Base-by-base conservation (phyloP, 805 yeast genomes). In the Pichia manshurica region DNA sequence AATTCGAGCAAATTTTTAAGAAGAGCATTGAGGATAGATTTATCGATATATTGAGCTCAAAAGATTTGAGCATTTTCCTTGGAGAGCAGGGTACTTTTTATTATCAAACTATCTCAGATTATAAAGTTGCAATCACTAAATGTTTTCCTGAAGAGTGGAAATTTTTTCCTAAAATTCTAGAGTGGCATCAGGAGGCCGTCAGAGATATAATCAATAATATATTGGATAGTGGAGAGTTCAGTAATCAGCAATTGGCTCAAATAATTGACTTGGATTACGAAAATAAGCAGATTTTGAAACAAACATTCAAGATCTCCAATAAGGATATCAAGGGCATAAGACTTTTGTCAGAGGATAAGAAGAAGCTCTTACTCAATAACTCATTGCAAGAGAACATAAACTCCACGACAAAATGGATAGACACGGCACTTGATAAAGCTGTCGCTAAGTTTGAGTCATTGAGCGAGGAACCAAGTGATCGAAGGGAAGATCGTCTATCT, bases 401-500 rank as follows among this genome's bases (percentile, higher is more conserved):
- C 20, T 88, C 88, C 63, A 83, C 91, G 73, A 76, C 75, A 15
- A 95, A 88, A 66, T 93, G 98, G 98, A 79, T 87, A 64, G 63
- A 64, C 3, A 86, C 81, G 52, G 73, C 64, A 6, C 42, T 57
- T 15, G 41, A 29, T 2, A 56, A 57, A 6, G 59, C 64, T 5
- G 42, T 78, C 19, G 71, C 69, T 22, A 73, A 81, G 13, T 91
- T 91, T 62, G 66, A 70, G 33, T 70, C 72, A 38, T 79, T 96
- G 61, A 69, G 72, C 15, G 72, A 74, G 7, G 89, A 95, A 7
- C 97, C 97, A 7, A 53, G 60, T n/a, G 65, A 61, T 40, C 50
- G 56, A 8, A 46, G 54, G 7, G 55, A 55, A 19, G 63, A 50
- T 35, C 49, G 51, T 37, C 49, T 63, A 32, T 64, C 64, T n/a